Conservation (phyloP, 495 filamentous ascomycete genomes). For the Penicillium parvum region DNA sequence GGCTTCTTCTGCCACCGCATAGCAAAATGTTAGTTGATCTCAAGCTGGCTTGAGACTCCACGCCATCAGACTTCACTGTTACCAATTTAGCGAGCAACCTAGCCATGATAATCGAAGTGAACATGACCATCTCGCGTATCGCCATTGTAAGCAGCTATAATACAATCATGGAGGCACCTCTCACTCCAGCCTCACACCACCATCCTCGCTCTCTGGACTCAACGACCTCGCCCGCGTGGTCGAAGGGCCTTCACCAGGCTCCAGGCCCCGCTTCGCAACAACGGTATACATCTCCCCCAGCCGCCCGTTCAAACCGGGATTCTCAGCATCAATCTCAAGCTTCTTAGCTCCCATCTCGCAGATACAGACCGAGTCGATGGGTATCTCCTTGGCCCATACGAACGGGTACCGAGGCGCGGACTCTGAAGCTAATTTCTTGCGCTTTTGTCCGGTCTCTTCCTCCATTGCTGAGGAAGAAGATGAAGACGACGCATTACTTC, state of each 20-base stretch:
- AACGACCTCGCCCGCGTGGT: neutral
- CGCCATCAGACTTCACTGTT: too few species aligned
- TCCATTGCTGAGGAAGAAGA: neutral
- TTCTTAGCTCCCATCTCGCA: conserved; percentile 77
- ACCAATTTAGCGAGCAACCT: neutral
- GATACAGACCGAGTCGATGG: conserved; percentile 60
- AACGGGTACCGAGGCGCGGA: conserved; percentile 20
- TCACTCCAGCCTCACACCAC: neutral
- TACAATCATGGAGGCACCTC: too few species aligned
- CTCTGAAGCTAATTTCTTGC: neutral
- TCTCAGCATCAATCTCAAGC: conserved; percentile 29
- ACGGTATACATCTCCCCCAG: conserved; percentile 42
- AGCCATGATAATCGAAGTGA: too few species aligned
- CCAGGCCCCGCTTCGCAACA: conserved; percentile 33
- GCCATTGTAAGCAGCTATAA: too few species aligned
- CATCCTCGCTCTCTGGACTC: neutral
- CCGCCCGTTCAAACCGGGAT: conserved; percentile 27
- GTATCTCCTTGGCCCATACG: conserved; percentile 59
- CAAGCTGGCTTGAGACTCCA: neutral
- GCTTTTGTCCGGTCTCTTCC: neutral
- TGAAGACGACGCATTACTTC: neutral
- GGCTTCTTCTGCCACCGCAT: too few species aligned
- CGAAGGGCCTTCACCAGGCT: too few species aligned
- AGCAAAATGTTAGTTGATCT: neutral
- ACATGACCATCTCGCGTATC: too few species aligned